phyloP scores from a whole-genome alignment of 176 grass and related monocot genomes.

The Urochloa ruziziensis region DNA sequence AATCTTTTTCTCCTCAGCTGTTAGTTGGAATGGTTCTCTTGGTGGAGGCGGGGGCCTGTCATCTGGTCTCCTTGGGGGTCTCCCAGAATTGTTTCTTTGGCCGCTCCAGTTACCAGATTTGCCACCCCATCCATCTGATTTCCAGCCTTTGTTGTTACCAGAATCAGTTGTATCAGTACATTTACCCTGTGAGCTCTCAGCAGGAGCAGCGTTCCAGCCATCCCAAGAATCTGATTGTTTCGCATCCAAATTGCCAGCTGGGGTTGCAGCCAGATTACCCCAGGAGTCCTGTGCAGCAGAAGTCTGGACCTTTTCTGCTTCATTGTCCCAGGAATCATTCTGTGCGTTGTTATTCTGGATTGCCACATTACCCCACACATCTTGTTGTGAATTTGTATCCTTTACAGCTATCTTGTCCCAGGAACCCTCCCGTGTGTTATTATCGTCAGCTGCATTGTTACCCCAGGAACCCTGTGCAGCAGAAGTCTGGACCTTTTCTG shows the following conservation, averaged over 20 bases:
- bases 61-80: slow-evolving; percentile 49
- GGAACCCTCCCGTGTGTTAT: not conserved
- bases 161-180: slow-evolving; percentile 35
- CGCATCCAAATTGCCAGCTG: slow-evolving; percentile 31
- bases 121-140: slow-evolving; percentile 66
- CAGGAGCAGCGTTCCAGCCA: slow-evolving; percentile 34
- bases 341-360: not conserved
- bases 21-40: slow-evolving; percentile 55
- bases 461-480: slow-evolving; percentile 14
- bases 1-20: slow-evolving; percentile 73
- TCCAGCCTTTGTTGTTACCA: slow-evolving; percentile 55
- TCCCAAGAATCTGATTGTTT: slow-evolving; percentile 44
- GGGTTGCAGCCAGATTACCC: slow-evolving; percentile 20
- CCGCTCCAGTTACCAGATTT: slow-evolving; percentile 48
- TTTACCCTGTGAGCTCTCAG: slow-evolving; percentile 17
- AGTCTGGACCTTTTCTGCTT: not conserved
- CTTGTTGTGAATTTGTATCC: slow-evolving; percentile 6
- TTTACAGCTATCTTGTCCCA: slow-evolving; percentile 16
- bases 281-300: slow-evolving; percentile 19
- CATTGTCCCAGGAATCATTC: slow-evolving; percentile 36
- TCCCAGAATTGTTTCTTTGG: slow-evolving; percentile 47
- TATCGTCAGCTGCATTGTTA: slow-evolving; percentile 11
- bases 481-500: slow-evolving; percentile 1
- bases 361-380: slow-evolving; percentile 1
- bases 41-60: slow-evolving; percentile 40